Percentiles rank a stretch among this genome's conserved stretches.
Conservation (phyloP, 345 rosid species). For the Ceriops decandra region DNA sequence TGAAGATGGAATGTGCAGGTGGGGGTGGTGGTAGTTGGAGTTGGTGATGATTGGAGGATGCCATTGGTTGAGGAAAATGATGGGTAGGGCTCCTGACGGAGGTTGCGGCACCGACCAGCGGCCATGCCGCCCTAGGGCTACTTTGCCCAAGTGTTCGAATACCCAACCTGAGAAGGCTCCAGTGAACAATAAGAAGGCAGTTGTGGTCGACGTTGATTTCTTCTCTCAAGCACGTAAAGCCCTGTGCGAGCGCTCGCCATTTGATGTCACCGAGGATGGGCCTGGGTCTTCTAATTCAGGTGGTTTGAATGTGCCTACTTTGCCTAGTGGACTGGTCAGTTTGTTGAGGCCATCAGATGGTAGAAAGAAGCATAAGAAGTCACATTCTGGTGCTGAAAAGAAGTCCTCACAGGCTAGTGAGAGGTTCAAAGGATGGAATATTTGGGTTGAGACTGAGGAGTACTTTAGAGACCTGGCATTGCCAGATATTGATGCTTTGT, state of each 20-base stretch:
- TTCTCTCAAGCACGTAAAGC: slow-evolving; percentile 76
- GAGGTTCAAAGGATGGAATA: slow-evolving; percentile 46
- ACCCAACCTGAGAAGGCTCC: slow-evolving; percentile 3
- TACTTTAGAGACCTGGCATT: slow-evolving; percentile 68
- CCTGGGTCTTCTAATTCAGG: slow-evolving; percentile 20
- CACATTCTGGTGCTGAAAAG: slow-evolving; percentile 47
- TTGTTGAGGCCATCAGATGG: slow-evolving; percentile 65
- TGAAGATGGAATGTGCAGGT: slow-evolving; percentile 45
- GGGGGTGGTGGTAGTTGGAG: slow-evolving; percentile 24
- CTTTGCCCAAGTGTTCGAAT: slow-evolving; percentile 23
- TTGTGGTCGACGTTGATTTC: slow-evolving; percentile 36
- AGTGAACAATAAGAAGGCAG: slow-evolving; percentile 11
- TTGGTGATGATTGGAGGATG: slow-evolving; percentile 52
- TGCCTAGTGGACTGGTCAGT: slow-evolving; percentile 62
- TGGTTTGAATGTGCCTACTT: slow-evolving; percentile 31
- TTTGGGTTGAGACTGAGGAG: slow-evolving; percentile 78
- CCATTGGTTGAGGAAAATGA: slow-evolving; percentile 65
- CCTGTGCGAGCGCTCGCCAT: slow-evolving; percentile 72
- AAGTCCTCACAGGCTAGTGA: slow-evolving; percentile 58
- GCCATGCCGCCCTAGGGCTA: slow-evolving; percentile 45
- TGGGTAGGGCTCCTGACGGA: slow-evolving; percentile 85
- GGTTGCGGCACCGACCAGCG: slow-evolving; percentile 79
- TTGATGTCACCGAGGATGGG: slow-evolving; percentile 62
- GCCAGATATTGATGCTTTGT: slow-evolving; percentile 70
- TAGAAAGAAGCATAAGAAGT: slow-evolving; percentile 75